phyloP scores from a whole-genome alignment of 1,139 yeast species.

The Kodamaea ohmeri region DNA sequence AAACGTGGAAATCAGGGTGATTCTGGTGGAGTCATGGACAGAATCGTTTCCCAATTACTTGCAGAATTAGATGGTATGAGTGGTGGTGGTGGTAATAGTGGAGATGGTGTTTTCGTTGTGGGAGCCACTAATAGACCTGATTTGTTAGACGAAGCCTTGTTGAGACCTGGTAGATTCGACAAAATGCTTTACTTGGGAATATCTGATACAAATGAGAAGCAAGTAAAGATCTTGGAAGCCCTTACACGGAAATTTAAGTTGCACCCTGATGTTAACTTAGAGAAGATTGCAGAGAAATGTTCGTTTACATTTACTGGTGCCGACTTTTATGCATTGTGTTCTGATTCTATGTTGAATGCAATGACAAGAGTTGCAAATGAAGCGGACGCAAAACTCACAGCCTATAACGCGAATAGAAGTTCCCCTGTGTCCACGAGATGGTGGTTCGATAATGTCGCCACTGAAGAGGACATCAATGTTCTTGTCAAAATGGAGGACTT shows the following conservation, averaged over 20 bases:
- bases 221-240: conserved; percentile 80
- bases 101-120: conserved; percentile 94
- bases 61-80: conserved; percentile 98
- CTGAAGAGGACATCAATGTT: conserved; percentile 64
- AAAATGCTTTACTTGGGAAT: conserved; percentile 92
- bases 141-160: conserved; percentile 84
- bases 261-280: conserved; percentile 57
- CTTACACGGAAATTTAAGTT: conserved; percentile 80
- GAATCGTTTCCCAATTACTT: conserved; percentile 90
- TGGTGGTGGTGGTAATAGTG: conserved; percentile 54
- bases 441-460: conserved; percentile 90
- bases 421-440: conserved; percentile 61
- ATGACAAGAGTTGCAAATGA: conserved; percentile 84
- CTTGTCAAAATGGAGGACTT: conserved; percentile 72
- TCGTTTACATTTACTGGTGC: conserved; percentile 95
- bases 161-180: conserved; percentile 95
- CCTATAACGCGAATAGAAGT: conserved; percentile 45
- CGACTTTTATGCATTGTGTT: conserved; percentile 91
- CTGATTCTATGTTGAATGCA: conserved; percentile 93
- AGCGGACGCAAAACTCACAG: conserved; percentile 64
- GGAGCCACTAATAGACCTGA: conserved; percentile 98
- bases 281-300: conserved; percentile 63
- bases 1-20: conserved; percentile 98
- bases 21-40: conserved; percentile 97
- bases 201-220: conserved; percentile 87